These are phyloP conservation scores for Arachis monticola DNA, from an alignment of 331 rosid genomes.

Conservation along the genomic window DNA sequence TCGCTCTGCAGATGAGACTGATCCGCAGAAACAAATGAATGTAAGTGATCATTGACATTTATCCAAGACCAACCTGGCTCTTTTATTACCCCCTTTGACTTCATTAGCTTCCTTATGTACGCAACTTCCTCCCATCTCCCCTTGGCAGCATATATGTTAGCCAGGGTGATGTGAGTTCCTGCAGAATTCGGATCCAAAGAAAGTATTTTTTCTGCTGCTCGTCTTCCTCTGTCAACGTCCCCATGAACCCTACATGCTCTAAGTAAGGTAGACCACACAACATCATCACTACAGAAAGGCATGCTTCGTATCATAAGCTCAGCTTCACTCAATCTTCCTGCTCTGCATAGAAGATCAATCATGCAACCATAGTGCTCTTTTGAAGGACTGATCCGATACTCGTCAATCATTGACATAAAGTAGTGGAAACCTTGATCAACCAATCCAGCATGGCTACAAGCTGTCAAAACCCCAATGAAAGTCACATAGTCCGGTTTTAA, in stretches of 20 bases:
- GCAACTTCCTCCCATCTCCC: constrained; percentile 79
- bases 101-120: constrained; percentile 62
- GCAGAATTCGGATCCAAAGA: constrained; percentile 62
- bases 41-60: constrained; percentile 55
- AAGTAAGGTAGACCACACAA: constrained; percentile 82
- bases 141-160: constrained; percentile 65
- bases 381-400: constrained; percentile 58
- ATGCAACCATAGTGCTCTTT: constrained; percentile 84
- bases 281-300: constrained; percentile 64
- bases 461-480: constrained; percentile 43
- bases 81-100: constrained; percentile 66
- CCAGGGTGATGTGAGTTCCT: constrained; percentile 71
- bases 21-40: constrained; percentile 48
- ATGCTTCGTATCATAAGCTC: constrained; percentile 64
- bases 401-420: constrained; percentile 53
- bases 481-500: constrained; percentile 43
- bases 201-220: constrained; percentile 65
- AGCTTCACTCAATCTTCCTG: constrained; percentile 67
- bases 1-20: constrained; percentile 59
- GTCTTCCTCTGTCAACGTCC: constrained; percentile 63
- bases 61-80: constrained; percentile 88
- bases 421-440: constrained; percentile 71
- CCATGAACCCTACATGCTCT: constrained; percentile 72
- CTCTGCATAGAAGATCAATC: constrained; percentile 81
- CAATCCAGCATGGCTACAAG: constrained; percentile 62